Evolutionary conservation across 2,329 filamentous ascomycete genomes (phyloP).

Genomic region (Hypomyces perniciosus): DNA sequence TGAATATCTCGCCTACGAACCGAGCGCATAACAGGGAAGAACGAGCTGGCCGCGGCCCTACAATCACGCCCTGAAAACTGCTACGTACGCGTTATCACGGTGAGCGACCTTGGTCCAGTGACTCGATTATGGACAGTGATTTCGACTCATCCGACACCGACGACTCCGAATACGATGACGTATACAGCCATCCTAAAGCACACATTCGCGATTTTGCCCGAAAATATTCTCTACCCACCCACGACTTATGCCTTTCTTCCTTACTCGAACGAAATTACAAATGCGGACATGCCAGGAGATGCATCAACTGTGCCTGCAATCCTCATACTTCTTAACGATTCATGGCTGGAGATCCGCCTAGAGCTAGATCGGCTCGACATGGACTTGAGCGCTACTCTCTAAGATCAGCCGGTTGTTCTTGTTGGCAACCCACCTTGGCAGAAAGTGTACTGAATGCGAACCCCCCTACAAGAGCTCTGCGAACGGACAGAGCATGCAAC

Average conservation of each 20-base stretch:
- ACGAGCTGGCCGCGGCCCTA: too few species aligned
- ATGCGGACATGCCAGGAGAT: conserved; percentile 9
- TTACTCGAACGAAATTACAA: conserved; percentile 16
- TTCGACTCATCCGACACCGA: conserved; percentile 14
- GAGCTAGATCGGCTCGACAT: conserved; percentile 22
- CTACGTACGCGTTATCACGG: too few species aligned
- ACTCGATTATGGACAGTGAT: conserved; percentile 4
- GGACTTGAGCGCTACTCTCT: conserved; percentile 20
- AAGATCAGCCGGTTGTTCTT: conserved; percentile 20
- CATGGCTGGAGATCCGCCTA: conserved; percentile 19
- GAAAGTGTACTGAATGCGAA: conserved; percentile 20
- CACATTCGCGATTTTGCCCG: conserved; percentile 21
- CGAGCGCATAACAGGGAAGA: conserved; percentile 11
- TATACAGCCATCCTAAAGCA: conserved; percentile 17
- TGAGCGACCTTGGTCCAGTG: too few species aligned
- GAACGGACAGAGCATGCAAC: conserved; percentile 13
- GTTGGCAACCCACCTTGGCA: conserved; percentile 20
- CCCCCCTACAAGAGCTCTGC: conserved; percentile 16
- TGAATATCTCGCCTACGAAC: conserved; percentile 16
- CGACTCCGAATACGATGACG: conserved; percentile 20
- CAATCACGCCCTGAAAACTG: too few species aligned
- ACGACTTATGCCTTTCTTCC: conserved; percentile 17
- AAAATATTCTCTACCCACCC: conserved; percentile 21
- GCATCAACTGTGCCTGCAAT: conserved; percentile 12
- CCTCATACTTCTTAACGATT: conserved; percentile 23